phyloP scores from a whole-genome alignment of 2,329 filamentous ascomycete genomes.

The Xylaria sp. region DNA sequence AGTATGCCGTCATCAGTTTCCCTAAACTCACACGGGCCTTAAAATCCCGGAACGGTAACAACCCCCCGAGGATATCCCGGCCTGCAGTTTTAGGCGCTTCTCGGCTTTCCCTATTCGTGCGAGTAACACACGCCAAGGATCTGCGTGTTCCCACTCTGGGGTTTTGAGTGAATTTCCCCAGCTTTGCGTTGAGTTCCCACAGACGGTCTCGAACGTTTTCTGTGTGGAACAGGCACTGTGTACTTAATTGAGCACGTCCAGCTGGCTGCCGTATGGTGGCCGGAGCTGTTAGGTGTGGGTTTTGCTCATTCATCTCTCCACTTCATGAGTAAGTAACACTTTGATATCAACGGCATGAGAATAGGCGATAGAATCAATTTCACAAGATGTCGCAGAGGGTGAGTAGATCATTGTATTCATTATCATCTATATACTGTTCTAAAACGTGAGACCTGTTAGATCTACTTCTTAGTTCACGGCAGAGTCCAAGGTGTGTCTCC shows the following conservation, averaged over 20 bases:
- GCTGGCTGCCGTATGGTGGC: no score
- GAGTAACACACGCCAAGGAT: no score
- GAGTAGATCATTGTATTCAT: background rate
- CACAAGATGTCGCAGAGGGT: conserved; percentile 22
- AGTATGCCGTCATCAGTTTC: background rate
- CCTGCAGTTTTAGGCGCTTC: no score
- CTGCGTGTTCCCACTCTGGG: no score
- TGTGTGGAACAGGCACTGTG: background rate
- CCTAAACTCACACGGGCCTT: background rate
- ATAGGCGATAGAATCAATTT: background rate
- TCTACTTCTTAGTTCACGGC: conserved; percentile 62
- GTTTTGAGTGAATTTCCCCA: background rate
- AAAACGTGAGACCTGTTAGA: conserved; percentile 33
- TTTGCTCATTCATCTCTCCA: background rate
- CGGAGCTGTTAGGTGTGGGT: no score
- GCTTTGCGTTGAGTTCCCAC: background rate
- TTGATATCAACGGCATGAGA: background rate
- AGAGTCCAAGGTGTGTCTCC: conserved; percentile 58
- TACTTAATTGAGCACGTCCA: background rate
- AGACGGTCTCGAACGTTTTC: no score
- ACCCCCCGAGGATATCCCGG: conserved; percentile 8
- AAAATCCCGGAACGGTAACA: background rate
- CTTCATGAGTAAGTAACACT: background rate
- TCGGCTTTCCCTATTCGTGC: no score
- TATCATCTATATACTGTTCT: background rate